phyloP scores from a whole-genome alignment of 345 rosid genomes.

The Orychophragmus violaceus region DNA sequence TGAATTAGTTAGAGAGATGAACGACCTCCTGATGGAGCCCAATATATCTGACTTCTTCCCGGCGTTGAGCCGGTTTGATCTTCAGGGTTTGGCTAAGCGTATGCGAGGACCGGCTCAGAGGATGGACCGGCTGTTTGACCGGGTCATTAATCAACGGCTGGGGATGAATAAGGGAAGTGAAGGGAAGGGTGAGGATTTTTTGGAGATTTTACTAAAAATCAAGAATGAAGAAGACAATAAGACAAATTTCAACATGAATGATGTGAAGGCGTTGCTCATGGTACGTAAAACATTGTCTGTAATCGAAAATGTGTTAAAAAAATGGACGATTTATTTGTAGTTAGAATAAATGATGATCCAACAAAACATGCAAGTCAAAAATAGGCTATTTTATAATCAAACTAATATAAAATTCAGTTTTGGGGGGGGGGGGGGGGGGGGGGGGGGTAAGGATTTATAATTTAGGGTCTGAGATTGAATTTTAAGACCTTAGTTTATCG shows the following conservation, averaged over 20 bases:
- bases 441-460: neutral
- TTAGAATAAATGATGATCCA: neutral
- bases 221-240: neutral
- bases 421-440: no score
- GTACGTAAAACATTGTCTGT: neutral
- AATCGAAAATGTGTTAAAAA: no score
- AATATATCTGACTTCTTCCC: neutral
- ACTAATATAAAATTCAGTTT: neutral
- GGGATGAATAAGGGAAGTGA: neutral
- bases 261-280: neutral
- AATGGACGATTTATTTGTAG: no score
- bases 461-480: neutral
- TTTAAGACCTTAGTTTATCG: neutral
- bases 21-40: neutral
- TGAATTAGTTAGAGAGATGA: neutral
- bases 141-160: neutral
- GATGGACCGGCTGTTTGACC: neutral
- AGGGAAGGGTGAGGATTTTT: neutral
- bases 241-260: neutral
- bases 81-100: neutral
- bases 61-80: neutral
- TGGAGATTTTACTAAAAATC: neutral
- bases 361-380: neutral
- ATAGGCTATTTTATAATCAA: neutral
- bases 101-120: neutral